Conservation (phyloP, 139 green algal genomes). For the Haematococcus lacustris region DNA sequence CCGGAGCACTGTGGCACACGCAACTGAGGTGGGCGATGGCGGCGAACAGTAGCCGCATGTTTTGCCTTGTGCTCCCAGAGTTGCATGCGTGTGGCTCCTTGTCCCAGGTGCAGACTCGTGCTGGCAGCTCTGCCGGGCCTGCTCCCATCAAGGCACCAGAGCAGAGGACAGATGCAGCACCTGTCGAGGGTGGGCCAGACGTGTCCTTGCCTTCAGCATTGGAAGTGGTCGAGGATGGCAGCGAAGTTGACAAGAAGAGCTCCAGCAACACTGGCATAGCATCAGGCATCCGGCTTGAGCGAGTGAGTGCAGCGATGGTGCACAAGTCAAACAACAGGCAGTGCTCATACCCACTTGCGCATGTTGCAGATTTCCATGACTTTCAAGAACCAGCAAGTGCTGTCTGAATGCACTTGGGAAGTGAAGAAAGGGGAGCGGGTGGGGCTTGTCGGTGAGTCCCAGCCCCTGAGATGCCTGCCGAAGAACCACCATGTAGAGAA, state of each 20-base stretch:
- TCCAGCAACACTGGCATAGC: conserved; percentile 39
- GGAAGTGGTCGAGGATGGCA: conserved; percentile 3
- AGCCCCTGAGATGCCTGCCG: no score
- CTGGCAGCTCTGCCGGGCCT: neutral
- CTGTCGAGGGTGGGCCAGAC: neutral
- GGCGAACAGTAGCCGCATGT: neutral
- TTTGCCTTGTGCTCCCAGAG: neutral
- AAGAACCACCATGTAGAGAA: no score
- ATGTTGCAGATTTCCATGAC: conserved; percentile 60
- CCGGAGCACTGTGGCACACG: no score
- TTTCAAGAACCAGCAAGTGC: conserved; percentile 92
- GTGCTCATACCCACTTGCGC: conserved; percentile 1
- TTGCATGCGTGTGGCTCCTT: neutral
- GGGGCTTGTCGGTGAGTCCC: conserved; percentile 82
- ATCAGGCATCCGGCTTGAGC: conserved; percentile 65
- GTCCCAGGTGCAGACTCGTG: neutral
- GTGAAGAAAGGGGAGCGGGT: conserved; percentile 94
- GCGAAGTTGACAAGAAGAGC: neutral
- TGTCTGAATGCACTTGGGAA: conserved; percentile 87
- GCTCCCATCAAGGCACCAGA: neutral
- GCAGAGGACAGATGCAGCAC: neutral
- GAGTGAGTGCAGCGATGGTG: conserved; percentile 36
- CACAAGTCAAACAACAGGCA: neutral
- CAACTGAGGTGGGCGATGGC: no score
- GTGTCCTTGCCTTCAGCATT: neutral